Percentiles rank a stretch among this genome's conserved stretches.
Evolutionary conservation across 1,139 yeast genomes (phyloP).

Genomic region (Suhomyces bolitotheri): DNA sequence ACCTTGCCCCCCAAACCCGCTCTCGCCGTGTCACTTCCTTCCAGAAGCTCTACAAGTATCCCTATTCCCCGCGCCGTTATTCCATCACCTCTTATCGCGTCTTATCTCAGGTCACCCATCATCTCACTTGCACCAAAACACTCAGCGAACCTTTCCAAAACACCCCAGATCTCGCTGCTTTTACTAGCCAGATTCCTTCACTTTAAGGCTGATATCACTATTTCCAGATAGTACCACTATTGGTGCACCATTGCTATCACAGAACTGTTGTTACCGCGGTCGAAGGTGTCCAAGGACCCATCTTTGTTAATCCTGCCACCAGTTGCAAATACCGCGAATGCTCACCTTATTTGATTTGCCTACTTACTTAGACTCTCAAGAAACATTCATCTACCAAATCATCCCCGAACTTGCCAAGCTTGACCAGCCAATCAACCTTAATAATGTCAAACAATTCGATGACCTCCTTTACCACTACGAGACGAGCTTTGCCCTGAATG

Average conservation of each 20-base stretch:
- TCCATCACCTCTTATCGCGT: no score
- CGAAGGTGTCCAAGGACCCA: background rate
- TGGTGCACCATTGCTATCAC: no score
- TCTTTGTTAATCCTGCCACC: no score
- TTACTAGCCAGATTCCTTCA: background rate
- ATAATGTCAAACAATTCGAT: slow-evolving; percentile 33
- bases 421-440: slow-evolving; percentile 22
- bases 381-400: slow-evolving; percentile 25
- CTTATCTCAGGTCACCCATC: slow-evolving; percentile 7
- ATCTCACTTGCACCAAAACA: slow-evolving; percentile 10
- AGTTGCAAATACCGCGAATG: slow-evolving; percentile 4
- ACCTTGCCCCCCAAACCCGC: no score
- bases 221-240: no score
- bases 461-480: slow-evolving; percentile 31
- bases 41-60: no score
- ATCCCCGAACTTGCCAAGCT: slow-evolving; percentile 26
- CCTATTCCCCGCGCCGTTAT: no score
- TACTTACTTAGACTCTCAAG: slow-evolving; percentile 18
- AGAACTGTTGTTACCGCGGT: no score
- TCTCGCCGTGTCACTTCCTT: no score
- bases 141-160: no score
- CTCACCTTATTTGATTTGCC: slow-evolving; percentile 10
- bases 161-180: background rate
- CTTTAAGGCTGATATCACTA: no score
- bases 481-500: slow-evolving; percentile 16